These are phyloP conservation scores for Pochonia chlamydosporia DNA, from an alignment of 2,329 filamentous ascomycete species.

Conservation along the genomic window DNA sequence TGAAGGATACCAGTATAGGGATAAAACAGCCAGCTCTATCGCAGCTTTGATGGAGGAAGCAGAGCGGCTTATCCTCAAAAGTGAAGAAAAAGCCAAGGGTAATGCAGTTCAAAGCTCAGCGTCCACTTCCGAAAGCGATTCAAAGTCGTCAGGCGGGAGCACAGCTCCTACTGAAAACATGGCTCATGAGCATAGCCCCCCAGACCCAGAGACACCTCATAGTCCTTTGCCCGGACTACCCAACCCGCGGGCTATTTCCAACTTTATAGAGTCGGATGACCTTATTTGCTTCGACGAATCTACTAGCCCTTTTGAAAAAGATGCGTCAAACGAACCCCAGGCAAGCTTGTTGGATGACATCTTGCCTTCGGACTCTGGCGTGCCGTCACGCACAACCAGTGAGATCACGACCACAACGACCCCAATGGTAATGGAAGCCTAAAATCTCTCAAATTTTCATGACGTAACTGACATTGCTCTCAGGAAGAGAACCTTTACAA, in stretches of 20 bases:
- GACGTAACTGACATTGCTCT: no score
- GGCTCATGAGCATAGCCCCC: not conserved
- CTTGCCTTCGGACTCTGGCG: no score
- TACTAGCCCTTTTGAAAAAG: no score
- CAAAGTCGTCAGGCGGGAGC: not conserved
- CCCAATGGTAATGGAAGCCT: no score
- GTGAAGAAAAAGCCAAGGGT: not conserved
- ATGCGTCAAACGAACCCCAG: not conserved
- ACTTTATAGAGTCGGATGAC: not conserved
- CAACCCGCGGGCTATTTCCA: not conserved
- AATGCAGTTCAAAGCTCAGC: no score
- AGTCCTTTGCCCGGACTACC: slow-evolving; percentile 4
- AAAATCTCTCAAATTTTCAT: no score
- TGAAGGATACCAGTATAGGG: not conserved
- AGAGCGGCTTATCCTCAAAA: not conserved
- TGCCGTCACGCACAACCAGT: no score
- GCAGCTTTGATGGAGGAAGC: not conserved
- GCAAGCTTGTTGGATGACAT: slow-evolving; percentile 1
- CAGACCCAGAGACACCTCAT: no score
- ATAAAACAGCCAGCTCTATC: not conserved
- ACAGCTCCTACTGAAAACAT: not conserved
- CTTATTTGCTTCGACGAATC: slow-evolving; percentile 1
- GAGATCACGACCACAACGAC: no score
- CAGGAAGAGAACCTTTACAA: not conserved
- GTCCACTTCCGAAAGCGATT: no score